Evolutionary conservation across 2,329 filamentous ascomycete genomes (phyloP).

Genomic region (Ceratocystis ficicola): DNA sequence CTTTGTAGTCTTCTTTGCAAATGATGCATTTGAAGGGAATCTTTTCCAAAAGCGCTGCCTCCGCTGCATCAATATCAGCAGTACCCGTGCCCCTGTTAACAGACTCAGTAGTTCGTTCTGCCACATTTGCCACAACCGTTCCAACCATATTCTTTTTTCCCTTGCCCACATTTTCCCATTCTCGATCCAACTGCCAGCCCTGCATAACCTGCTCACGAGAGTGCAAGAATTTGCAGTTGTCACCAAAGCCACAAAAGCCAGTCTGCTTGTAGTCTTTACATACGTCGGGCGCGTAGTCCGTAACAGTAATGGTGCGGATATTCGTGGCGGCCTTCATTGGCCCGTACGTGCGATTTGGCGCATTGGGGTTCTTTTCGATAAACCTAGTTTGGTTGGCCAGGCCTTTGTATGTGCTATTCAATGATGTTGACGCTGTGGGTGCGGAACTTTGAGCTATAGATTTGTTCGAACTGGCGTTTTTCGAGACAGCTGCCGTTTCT

Average conservation of each 20-base stretch:
- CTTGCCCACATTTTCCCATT: constrained; percentile 80
- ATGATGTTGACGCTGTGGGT: constrained; percentile 28
- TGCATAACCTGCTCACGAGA: constrained; percentile 69
- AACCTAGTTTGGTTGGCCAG: constrained; percentile 60
- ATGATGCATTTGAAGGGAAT: constrained; percentile 87
- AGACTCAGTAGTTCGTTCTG: constrained; percentile 31
- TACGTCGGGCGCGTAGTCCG: constrained; percentile 81
- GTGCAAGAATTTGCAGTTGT: constrained; percentile 73
- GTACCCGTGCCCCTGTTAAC: constrained; percentile 34
- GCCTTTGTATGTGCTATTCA: constrained; percentile 59
- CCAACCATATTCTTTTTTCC: constrained; percentile 51
- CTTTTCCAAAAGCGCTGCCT: constrained; percentile 62
- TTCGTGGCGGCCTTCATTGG: constrained; percentile 83
- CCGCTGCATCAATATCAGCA: constrained; percentile 35
- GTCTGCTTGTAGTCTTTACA: constrained; percentile 91
- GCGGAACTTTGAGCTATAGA: constrained; percentile 25
- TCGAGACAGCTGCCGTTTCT: constrained; percentile 28
- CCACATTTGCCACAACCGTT: constrained; percentile 49
- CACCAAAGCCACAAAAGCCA: constrained; percentile 51
- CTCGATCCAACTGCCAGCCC: constrained; percentile 88
- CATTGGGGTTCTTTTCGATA: constrained; percentile 70
- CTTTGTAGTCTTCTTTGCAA: constrained; percentile 65
- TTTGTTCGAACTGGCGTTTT: background rate
- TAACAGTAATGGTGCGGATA: constrained; percentile 78
- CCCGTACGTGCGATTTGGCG: constrained; percentile 57